Base-by-base conservation (phyloP, 2,329 filamentous ascomycete genomes). In the Fonsecaea nubica region DNA sequence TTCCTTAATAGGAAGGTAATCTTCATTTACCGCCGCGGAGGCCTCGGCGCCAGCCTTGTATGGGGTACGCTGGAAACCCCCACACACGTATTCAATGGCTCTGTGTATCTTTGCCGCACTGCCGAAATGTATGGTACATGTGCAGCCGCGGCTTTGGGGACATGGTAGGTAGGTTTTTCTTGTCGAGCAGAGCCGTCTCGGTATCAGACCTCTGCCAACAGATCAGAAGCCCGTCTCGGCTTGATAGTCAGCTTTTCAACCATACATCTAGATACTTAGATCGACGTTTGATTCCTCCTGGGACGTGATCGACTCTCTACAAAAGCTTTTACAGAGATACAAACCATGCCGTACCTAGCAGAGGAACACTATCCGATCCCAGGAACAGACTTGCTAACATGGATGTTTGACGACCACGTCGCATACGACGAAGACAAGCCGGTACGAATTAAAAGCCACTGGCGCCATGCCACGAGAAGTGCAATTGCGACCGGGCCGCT, bases 371-470 rank as follows among this genome's bases (percentile, higher is more conserved):
- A 40, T 40, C 82, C 85, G 0, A 79, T 78, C 30, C 80, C 63
- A n/a, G 55, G 58, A 25, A 65, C 82, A 62, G 85, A 87, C 70
- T 72, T 87, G 13, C 64, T 85, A 13, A 85, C 84, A 3, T 87
- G 82, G 79, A 81, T 83, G 4, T 87, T 86, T 69, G 82, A 85
- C 48, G 72, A 82, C 2, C 36, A 18, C 13, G 77, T 81, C 9
- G 68, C 66, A 0, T 85, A 85, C 70, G 80, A 86, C 68, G 77
- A 76, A 64, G 77, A 86, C 64, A 79, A 80, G 58, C 82, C 83
- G 30, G 42, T 53, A 58, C 21, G 54, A 50, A 4, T 25, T 25
- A 10, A 50, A 50, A 9, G 45, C 45, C 18, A 25, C 18, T 25
- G 18, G 18, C 18, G 2, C n/a, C 18, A 30, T 30, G 25, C 8